phyloP scores from a whole-genome alignment of 164 flowering plant genomes.

The Chloranthus sessilifolius region DNA sequence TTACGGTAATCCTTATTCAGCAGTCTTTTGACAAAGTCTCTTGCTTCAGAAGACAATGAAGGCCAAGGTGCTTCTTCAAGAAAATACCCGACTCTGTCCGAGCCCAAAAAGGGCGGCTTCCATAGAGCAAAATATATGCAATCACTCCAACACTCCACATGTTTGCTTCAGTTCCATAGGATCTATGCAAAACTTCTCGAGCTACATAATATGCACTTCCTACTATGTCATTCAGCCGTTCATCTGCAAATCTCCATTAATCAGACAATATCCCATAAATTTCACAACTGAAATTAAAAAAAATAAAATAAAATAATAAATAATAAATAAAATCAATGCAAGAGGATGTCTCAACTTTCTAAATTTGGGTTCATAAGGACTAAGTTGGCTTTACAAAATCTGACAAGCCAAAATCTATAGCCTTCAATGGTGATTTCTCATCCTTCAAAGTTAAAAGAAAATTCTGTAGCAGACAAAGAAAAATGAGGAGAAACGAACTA shows the following conservation, averaged over 20 bases:
- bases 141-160: conserved; percentile 99
- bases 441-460: conserved; percentile 76
- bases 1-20: conserved; percentile 87
- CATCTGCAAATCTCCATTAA: conserved; percentile 52
- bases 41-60: conserved; percentile 72
- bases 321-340: neutral
- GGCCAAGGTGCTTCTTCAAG: conserved; percentile 98
- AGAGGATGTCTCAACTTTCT: no score
- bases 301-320: neutral
- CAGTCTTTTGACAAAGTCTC: conserved; percentile 84
- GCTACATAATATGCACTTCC: conserved; percentile 99
- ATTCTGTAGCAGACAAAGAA: conserved; percentile 71
- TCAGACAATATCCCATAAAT: conserved; percentile 8
- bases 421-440: conserved; percentile 69
- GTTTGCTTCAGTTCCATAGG: conserved; percentile 96
- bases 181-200: conserved; percentile 95
- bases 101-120: conserved; percentile 98
- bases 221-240: conserved; percentile 90
- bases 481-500: no score
- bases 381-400: conserved; percentile 96
- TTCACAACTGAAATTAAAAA: neutral
- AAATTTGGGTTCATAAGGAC: conserved; percentile 5
- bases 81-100: conserved; percentile 96
- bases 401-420: conserved; percentile 96
- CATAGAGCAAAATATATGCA: conserved; percentile 94